Base-by-base conservation (phyloP, 768 basidiomycete genomes). In the Omphalotus guepiniiformis region DNA sequence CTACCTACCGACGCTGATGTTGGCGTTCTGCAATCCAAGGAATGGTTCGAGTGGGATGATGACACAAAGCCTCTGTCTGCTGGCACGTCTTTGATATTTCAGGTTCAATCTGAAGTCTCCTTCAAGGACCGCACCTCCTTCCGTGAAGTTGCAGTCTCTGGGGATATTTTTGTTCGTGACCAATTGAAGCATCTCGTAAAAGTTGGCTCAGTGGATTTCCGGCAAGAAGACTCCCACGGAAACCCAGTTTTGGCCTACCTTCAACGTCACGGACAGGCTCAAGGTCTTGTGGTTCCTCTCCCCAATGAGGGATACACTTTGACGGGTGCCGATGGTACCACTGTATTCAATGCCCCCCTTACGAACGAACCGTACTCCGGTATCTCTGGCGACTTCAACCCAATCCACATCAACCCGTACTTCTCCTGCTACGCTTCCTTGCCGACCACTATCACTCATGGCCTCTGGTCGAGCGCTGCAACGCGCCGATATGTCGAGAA, bases 361-460 rank as follows among this genome's bases (percentile, higher is more conserved):
- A 91, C 90, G 39, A 99, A 99, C 61, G 90, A 95, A 66, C 88
- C 93, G 2, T 99, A 98, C 69, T 97, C 94, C 3, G 82, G 84
- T 65, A 79, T 94, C 39, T 99, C 96, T 0, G 94, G 95, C 37
- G 95, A 99, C 67, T 98, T 92, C 76, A 98, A 99, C 66, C 96
- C 96, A 23, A 99, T 99, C 56, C 96, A 99, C 64, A 75, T 96
- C 65, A 97, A 99, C 67, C 95, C 96, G 0, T 98, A 98, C 75
- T 97, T 99, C 73, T 82, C 96, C 19, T 86, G 93, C 63, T 91
- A 87, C 52, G 94, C 95, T 2, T 80, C 84, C 4, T 82, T 99
- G 12, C 94, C 95, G 21, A 87, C 89, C 12, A 99, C 96, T 8
- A 98, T 99, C 60, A 97, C 96, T 3, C 96, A 98, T 59, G 96